Base-by-base conservation (phyloP, 805 yeast genomes). In the Candida sakaeoensis region DNA sequence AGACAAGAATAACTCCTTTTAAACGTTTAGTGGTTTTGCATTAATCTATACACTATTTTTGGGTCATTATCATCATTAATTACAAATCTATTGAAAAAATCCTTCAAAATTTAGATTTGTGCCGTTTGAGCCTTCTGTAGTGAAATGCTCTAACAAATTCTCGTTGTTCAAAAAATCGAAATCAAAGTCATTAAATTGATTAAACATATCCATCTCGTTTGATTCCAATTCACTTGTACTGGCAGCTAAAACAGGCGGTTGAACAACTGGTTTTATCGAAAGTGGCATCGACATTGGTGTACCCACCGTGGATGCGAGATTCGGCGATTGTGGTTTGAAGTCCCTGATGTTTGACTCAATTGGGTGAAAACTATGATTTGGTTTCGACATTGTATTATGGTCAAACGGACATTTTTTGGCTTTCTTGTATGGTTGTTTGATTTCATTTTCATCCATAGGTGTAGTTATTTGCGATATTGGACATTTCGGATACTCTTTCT, bases 341-440 rank as follows among this genome's bases (percentile, higher is more conserved):
- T 33, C 30, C 22, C 36, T 33, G 13, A 39, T 33, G 13, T 33
- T 33, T n/a, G 31, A 39, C 19, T 39, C 36, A 14, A 33, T 17
- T 13, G 25, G 30, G 16, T 30, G 30, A 31, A 23, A 37, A 21
- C 16, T 17, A 25, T 34, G 37, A 18, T 17, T 18, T 15, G 33
- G 37, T 17, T 19, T 33, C 16, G 26, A 12, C 13, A 29, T 15
- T 7, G 34, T 12, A 4, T 25, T 29, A 44, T 62, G 65, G 36
- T 58, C 61, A 45, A 61, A 53, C 10, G 68, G 68, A 47, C 67
- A 63, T 41, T 53, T 58, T n/a, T 60, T 48, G 23, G 54, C 53
- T 15, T 21, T 12, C 22, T 28, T 33, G 23, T 6, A 24, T 26
- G 34, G 38, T 27, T 22, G 37, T 39, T 21, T 19, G 3, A 19